Evolutionary conservation across 2,329 filamentous ascomycete genomes (phyloP), one percentile per base, ranked within the genome.

Genomic region (Ceratocystis variospora): DNA sequence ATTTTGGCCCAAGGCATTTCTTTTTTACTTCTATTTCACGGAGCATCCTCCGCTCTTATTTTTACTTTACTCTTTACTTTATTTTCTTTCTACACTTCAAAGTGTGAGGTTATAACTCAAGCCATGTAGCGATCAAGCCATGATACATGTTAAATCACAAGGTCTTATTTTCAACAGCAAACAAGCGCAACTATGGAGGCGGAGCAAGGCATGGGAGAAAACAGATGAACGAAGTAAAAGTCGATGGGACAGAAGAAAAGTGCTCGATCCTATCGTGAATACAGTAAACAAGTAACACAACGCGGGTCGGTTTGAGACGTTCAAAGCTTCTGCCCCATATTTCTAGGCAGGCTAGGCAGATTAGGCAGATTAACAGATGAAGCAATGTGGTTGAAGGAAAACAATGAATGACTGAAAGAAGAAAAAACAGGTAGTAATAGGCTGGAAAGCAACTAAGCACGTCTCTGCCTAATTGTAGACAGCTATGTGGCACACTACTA

Each of bases 81-180:
- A 22, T 44, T 19, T 44, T 63, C 61, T 19, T 64, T 67, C 46
- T 61, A 46, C 33, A 46, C 55, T 41, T 28, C 8, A 6, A 55
- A 37, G 25, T 28, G 22, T 63, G 37, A 25, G 44, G 22, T n/a
- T 63, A 31, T 28, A 46, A 50, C n/a, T 45, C 25, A 28, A 22
- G 15, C 19, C 5, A 63, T 10, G 55, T 57, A 33, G 17, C 50
- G 1, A 17, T 37, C 55, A n/a, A 33, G 55, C 19, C 55, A 59
- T 59, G 55, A 19, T 31, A n/a, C 55, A 41, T 59, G 55, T 59
- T 59, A 59, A 59, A 59, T 59, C 28, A 37, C 55, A 59, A 53
- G 37, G 37, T 28, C 22, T 2, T 19, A 28, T 59, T 59, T 59
- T 59, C 55, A 59, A 37, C 55, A 37, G 55, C 28, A 59, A 37